phyloP scores from a whole-genome alignment of 2,329 filamentous ascomycete species.

The Trichoderma harzianum region DNA sequence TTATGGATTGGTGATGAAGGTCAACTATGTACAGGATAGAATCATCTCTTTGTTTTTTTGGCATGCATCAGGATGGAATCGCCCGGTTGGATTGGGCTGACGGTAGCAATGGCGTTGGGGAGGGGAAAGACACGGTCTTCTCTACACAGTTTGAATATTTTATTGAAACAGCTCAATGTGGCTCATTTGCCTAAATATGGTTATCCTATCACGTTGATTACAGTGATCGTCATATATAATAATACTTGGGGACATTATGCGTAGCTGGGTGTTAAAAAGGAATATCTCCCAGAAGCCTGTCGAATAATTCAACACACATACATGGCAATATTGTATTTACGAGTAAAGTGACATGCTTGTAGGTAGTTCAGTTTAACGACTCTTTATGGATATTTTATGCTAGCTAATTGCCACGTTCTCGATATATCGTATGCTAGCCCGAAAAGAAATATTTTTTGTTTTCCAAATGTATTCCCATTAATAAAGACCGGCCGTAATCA shows the following conservation, averaged over 20 bases:
- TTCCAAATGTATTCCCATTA: not conserved
- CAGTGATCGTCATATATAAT: not conserved
- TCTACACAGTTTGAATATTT: not conserved
- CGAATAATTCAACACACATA: not conserved
- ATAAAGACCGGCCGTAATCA: not conserved
- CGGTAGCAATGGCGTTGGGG: slow-evolving; percentile 12
- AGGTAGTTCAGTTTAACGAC: not conserved
- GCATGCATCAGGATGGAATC: slow-evolving; percentile 2
- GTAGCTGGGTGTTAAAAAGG: not conserved
- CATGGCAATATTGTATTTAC: not conserved
- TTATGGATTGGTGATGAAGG: not conserved
- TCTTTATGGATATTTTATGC: not conserved
- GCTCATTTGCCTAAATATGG: not conserved
- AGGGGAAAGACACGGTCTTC: not conserved
- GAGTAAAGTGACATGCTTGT: not conserved
- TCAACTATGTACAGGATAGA: not conserved
- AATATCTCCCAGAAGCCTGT: not conserved
- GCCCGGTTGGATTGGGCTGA: not conserved
- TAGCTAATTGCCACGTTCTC: not conserved
- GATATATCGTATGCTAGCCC: not conserved
- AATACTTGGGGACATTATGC: not conserved
- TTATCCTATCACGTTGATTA: not conserved
- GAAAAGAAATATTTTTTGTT: not conserved
- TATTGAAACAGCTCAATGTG: not conserved
- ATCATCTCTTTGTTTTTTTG: not conserved